phyloP scores from a whole-genome alignment of 2,329 filamentous ascomycete species.

The Diplodia corticola region DNA sequence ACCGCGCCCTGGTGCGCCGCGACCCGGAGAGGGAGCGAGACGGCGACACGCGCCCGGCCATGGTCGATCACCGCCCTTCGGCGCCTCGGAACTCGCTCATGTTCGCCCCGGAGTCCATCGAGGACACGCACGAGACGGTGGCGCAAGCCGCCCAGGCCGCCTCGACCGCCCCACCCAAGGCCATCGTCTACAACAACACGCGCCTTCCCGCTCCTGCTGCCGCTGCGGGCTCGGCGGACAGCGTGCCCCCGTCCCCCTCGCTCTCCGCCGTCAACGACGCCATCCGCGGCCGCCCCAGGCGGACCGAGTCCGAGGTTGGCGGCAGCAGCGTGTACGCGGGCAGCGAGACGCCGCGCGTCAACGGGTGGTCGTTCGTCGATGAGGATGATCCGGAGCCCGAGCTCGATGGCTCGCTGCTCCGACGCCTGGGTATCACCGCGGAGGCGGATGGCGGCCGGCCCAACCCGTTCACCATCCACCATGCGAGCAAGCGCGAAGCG shows the following conservation, averaged over 20 bases:
- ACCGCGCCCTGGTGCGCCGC: conserved; percentile 20
- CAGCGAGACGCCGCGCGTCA: conserved; percentile 82
- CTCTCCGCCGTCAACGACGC: conserved; percentile 81
- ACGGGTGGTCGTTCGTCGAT: conserved; percentile 88
- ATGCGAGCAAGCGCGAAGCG: conserved; percentile 73
- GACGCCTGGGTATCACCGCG: conserved; percentile 63
- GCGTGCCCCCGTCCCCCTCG: conserved; percentile 72
- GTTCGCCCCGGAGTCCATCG: conserved; percentile 71
- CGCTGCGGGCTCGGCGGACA: conserved; percentile 25
- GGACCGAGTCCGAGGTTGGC: conserved; percentile 35
- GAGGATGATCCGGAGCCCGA: conserved; percentile 53
- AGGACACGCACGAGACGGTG: conserved; percentile 58
- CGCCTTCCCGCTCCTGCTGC: conserved; percentile 59
- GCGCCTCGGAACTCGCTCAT: conserved; percentile 80
- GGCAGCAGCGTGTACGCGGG: conserved; percentile 50
- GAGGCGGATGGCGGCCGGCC: neutral
- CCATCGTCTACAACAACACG: conserved; percentile 81
- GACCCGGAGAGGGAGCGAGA: conserved; percentile 45
- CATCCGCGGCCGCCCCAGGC: conserved; percentile 68
- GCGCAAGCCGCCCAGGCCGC: conserved; percentile 67
- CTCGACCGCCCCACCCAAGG: conserved; percentile 74
- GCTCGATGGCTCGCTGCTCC: conserved; percentile 64
- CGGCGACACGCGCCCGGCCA: conserved; percentile 69
- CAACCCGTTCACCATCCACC: conserved; percentile 78
- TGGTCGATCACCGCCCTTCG: conserved; percentile 74